Evolutionary conservation across 805 yeast species (phyloP).

Genomic region (Metschnikowia arizonensis): DNA sequence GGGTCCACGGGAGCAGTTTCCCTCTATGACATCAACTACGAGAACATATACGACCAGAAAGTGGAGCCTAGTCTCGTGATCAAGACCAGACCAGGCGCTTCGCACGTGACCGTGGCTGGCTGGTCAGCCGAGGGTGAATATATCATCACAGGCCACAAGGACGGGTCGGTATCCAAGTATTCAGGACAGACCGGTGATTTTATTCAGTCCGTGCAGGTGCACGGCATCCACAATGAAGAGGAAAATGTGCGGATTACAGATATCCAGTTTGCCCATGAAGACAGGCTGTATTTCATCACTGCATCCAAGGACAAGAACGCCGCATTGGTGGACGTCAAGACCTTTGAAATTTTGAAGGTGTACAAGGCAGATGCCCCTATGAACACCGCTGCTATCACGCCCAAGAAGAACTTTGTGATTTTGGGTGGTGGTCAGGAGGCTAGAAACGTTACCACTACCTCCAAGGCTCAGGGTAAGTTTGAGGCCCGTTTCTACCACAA

Average conservation of each 20-base stretch:
- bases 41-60: slow-evolving; percentile 41
- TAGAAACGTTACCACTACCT: slow-evolving; percentile 95
- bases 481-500: slow-evolving; percentile 96
- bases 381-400: slow-evolving; percentile 93
- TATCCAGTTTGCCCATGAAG: slow-evolving; percentile 77
- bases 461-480: slow-evolving; percentile 89
- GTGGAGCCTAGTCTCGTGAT: slow-evolving; percentile 58
- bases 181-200: slow-evolving; percentile 73
- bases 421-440: slow-evolving; percentile 99
- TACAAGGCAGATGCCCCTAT: slow-evolving; percentile 88
- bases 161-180: slow-evolving; percentile 79
- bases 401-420: slow-evolving; percentile 85
- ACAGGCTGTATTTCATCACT: slow-evolving; percentile 84
- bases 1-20: slow-evolving; percentile 75
- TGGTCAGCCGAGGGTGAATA: slow-evolving; percentile 75
- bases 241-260: slow-evolving; percentile 59
- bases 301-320: slow-evolving; percentile 91
- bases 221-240: slow-evolving; percentile 58
- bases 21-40: slow-evolving; percentile 58
- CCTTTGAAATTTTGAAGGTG: slow-evolving; percentile 65
- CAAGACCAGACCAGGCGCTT: slow-evolving; percentile 51
- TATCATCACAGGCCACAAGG: slow-evolving; percentile 83
- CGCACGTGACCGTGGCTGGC: slow-evolving; percentile 75
- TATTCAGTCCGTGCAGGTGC: slow-evolving; percentile 55
- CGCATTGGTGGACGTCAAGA: slow-evolving; percentile 70